Base-by-base conservation (phyloP, 1,139 yeast species). In the Kurtzmaniella quercitrusa region DNA sequence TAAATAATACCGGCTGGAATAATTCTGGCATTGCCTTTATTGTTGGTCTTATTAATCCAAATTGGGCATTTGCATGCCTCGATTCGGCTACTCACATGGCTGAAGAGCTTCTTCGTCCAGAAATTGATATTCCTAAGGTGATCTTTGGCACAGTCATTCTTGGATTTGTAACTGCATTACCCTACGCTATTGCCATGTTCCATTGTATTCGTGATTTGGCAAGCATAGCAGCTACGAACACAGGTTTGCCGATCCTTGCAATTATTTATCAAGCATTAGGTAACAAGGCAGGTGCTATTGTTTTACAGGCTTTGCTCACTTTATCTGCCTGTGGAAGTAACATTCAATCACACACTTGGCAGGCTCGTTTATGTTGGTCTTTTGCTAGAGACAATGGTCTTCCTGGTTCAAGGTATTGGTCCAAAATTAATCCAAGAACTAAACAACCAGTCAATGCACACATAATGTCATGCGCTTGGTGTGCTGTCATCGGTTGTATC, bases 361-460 rank as follows among this genome's bases (percentile, higher is more conserved):
- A 68, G 54, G 69, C 88, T 37, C 74, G 89, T 63, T 66, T 84
- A 52, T 79, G 88, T 55, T 85, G 94, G 93, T 82, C 91, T 5
- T 86, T 84, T 61, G 77, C 89, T 20, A 80, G 93, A 65, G 93
- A 85, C 63, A 64, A 66, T 45, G 76, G 76, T 15, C 63, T 71
- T 50, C 76, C 76, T 33, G 61, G 63, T 40, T 67, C 75, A 48
- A 67, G 66, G 50, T 62, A 63, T 49, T 67, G 68, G 53, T 61
- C 74, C 18, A 57, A 63, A 36, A 62, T 71, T 36, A 71, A 70
- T 55, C 73, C 74, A 38, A 67, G 62, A 48, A 53, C 66, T 44
- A 73, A 74, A n/a, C 67, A 71, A 38, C 76, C 76, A 21, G 59
- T 71, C 40, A 68, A 70, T 45, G 76, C 76, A 32, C 76, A 71